Evolutionary conservation across 805 yeast genomes (phyloP).

Genomic region (Barnettozyma vustinii): DNA sequence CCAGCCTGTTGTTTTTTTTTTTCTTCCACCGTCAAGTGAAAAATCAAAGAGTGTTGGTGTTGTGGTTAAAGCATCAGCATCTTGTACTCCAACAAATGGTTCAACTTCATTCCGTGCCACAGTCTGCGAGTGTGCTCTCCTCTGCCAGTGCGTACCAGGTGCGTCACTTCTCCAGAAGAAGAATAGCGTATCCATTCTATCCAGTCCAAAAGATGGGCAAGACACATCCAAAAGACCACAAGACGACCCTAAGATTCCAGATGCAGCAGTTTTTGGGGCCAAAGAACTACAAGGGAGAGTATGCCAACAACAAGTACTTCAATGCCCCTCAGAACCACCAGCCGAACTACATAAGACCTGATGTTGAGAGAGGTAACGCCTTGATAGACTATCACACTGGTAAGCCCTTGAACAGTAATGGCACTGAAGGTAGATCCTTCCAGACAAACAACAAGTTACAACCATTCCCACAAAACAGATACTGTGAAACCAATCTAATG

Average conservation of each 20-base stretch:
- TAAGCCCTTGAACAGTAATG: constrained; percentile 23
- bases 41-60: neutral
- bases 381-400: constrained; percentile 31
- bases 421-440: constrained; percentile 6
- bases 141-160: constrained; percentile 28
- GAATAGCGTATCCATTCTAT: constrained; percentile 49
- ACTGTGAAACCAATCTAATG: constrained; percentile 60
- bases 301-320: constrained; percentile 68
- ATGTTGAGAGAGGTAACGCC: constrained; percentile 37
- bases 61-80: neutral
- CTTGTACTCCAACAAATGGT: neutral
- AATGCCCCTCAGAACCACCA: constrained; percentile 60
- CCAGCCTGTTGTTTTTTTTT: neutral
- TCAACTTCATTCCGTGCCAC: constrained; percentile 2
- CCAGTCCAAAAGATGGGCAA: constrained; percentile 39
- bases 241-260: constrained; percentile 53
- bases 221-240: constrained; percentile 36
- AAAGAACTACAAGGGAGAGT: constrained; percentile 76
- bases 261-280: constrained; percentile 80
- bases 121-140: constrained; percentile 8
- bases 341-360: constrained; percentile 68
- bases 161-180: constrained; percentile 44
- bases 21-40: neutral
- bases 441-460: constrained; percentile 32
- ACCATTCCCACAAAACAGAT: constrained; percentile 79